Base-by-base conservation (phyloP, 2,329 filamentous ascomycete genomes). In the Corynespora cassiicola region DNA sequence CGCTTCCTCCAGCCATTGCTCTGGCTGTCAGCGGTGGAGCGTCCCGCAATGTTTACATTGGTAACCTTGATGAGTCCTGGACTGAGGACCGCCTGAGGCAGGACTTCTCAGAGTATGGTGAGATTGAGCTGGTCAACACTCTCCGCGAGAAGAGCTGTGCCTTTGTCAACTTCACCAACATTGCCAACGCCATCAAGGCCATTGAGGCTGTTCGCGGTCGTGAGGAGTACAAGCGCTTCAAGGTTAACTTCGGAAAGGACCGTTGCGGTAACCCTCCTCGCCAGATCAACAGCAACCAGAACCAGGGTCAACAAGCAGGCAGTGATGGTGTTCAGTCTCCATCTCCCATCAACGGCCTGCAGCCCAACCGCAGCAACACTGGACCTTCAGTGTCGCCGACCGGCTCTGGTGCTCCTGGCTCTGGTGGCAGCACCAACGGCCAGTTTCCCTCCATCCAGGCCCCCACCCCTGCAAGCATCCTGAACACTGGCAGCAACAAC, bases 141-240 rank as follows among this genome's bases (percentile, higher is more conserved):
- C 77, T 99, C 44, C 86, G 94, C 36, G 94, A 99, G 78, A 99
- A 99, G 84, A 96, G 91, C 75, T 99, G 94, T 69, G 94, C 94
- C 0, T 99, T 99, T 67, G 94, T 99, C 68, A 99, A 99, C 75
- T 99, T 99, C 70, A 99, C 94, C 65, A 99, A 99, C 75, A 99
- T 99, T 66, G 94, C 94, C 65, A 99, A 99, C 59, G 94, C 94
- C 33, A 99, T 99, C 78, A 99, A 99, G 77, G 94, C 94, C 1
- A 99, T 99, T 52, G 94, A 99, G 72, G 94, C 91, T 15, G 85
- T 99, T 51, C 85, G 94, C 41, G 88, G 90, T 63, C 90, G 91
- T 65, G 94, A 97, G 27, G 94, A 99, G 63, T 99, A 99, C 79
- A 89, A 85, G 72, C 84, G 94, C 59, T 99, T 99, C 84, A 99